Evolutionary conservation across 1,139 yeast species (phyloP), one percentile per base, ranked within the genome.

Genomic region (Hyphopichia wangnamkhiaoensis): DNA sequence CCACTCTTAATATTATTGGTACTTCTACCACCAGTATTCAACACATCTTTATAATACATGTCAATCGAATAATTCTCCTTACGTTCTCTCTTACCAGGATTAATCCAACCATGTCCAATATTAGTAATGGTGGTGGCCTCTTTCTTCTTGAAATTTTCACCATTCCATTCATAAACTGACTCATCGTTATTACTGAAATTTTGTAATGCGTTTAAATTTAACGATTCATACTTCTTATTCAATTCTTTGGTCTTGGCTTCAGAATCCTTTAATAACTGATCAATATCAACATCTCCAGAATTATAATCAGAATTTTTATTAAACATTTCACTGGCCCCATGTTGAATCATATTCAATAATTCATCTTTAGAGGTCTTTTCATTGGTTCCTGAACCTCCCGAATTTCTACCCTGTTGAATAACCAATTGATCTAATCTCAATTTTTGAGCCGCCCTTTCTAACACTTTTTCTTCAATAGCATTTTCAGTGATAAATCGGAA

Each of bases 151-250:
- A 84, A 85, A 53, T 83, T 84, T 47, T 84, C 82, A 35, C 95
- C 95, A 58, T 85, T 83, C 95, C 95, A 85, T 60, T 85, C 93
- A 58, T 85, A 85, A 6, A 87, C 90, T 2, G 90, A 82, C 41
- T 71, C 78, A 34, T 79, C 77, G 44, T 71, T 72, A 20, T 81
- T 73, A 8, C 14, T 33, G 53, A 83, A 84, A 53, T 84, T 84
- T 53, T 85, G 94, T 42, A 85, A 68, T 38, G 89, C 95, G 60
- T 82, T 88, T 42, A 85, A 68, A 40, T 89, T 86, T 37, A 85
- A 68, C 35, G 82, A 74, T 13, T 80, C 76, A 53, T 82, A 85
- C 55, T 81, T 82, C 31, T 78, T 69, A 50, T 80, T 81, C 47
- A 86, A 66, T 53, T 80, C 79, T 36, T 68, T 65, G 0, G 94